A percentile compares a stretch with the other conserved stretches of the same genome.
Conservation (phyloP, 768 basidiomycete genomes). For the Neoboletus brunneissimus region DNA sequence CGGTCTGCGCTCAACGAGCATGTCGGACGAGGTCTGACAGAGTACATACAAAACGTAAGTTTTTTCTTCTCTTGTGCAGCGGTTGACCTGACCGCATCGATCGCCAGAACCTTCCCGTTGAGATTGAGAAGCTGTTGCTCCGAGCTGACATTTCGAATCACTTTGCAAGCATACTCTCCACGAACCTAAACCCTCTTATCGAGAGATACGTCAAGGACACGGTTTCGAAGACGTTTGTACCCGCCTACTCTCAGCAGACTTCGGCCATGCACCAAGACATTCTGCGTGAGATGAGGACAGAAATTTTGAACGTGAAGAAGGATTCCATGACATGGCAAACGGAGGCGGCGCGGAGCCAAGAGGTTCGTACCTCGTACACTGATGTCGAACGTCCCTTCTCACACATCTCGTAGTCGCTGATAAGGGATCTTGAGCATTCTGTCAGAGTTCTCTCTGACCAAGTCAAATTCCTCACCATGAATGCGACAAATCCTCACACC, state of each 20-base stretch:
- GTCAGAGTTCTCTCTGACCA: conserved; percentile 76
- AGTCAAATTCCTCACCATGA: conserved; percentile 74
- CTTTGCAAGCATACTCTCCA: conserved; percentile 70
- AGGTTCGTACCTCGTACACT: conserved; percentile 47
- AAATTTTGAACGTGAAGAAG: conserved; percentile 74
- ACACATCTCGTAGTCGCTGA: conserved; percentile 49
- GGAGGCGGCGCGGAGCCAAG: conserved; percentile 73
- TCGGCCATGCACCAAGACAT: conserved; percentile 77
- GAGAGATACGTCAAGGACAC: conserved; percentile 82
- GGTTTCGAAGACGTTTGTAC: conserved; percentile 69
- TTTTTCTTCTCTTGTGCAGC: neutral
- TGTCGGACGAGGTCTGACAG: conserved; percentile 68
- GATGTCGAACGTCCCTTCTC: neutral
- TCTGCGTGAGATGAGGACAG: conserved; percentile 67
- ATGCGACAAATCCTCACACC: conserved; percentile 38
- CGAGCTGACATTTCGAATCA: conserved; percentile 76
- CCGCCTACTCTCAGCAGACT: conserved; percentile 73
- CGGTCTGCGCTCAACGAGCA: conserved; percentile 75
- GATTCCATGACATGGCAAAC: conserved; percentile 81
- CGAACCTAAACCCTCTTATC: conserved; percentile 70
- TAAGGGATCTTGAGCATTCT: conserved; percentile 78
- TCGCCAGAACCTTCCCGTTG: conserved; percentile 64
- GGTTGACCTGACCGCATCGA: conserved; percentile 3
- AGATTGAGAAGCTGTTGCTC: conserved; percentile 75
- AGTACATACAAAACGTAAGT: conserved; percentile 67